Base-by-base conservation (phyloP, 2,329 filamentous ascomycete species). In the Colletotrichum incanum region DNA sequence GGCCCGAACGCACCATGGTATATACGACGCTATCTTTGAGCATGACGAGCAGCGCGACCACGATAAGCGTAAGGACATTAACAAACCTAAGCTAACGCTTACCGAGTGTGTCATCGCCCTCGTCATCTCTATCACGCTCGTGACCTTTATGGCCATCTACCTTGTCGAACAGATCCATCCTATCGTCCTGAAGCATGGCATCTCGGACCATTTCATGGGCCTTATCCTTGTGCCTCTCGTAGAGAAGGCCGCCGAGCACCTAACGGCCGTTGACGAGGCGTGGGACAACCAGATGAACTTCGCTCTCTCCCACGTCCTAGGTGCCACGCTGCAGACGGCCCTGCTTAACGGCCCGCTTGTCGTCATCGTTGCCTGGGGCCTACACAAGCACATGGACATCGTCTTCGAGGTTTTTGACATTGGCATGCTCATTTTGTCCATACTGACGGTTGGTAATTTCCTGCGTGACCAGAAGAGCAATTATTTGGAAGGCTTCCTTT, bases 401-500 rank as follows among this genome's bases (percentile, higher is more conserved):
- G 92, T 94, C 79, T 98, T 98, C 79, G 93, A 96, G 76, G 87
- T 95, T 18, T 98, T 98, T 85, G 94, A 97, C 83, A 88, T 97
- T 26, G 89, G 93, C 68, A 88, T 97, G 74, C 85, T 98, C 11
- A 90, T 98, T 68, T 87, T 98, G 31, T 90, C 94, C 37, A 96
- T 98, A 76, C 86, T 98, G 52, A 94, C 95, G 0, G 93, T 97
- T 47, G 94, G 95, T 1, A 94, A 94, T 73, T 97, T 98, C 82
- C 83, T 98, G 66, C 88, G 94, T 61, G 95, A 98, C 79, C 91
- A 94, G 75, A 96, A 96, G 86, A 94, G 91, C 73, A 97, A 98
- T 79, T 98, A 97, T 78, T 88, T 98, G 5, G 95, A 98, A 81
- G 95, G 95, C 2, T 89, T 91, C 31, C 87, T 98, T 23, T 94